A percentile compares a stretch with the other conserved stretches of the same genome.
Evolutionary conservation across 805 yeast species (phyloP).

Genomic region (Monosporozyma aerobia): DNA sequence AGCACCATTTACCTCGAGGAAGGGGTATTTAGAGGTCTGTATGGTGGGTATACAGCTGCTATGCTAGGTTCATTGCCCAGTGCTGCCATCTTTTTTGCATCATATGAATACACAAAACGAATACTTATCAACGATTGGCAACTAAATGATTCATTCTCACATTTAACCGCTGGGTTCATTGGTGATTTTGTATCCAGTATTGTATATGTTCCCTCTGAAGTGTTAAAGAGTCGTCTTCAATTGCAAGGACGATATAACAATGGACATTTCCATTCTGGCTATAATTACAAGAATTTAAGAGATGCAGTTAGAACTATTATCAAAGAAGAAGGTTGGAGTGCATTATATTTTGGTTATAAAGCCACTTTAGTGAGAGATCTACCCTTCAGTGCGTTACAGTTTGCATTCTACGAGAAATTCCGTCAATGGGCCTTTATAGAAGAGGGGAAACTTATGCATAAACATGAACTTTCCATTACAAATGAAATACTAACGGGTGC

Average conservation of each 20-base stretch:
- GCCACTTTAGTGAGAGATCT: constrained; percentile 88
- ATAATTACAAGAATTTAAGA: constrained; percentile 67
- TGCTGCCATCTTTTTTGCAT: constrained; percentile 86
- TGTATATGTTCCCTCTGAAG: constrained; percentile 92
- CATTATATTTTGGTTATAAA: constrained; percentile 84
- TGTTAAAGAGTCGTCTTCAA: constrained; percentile 84
- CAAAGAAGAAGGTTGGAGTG: constrained; percentile 58
- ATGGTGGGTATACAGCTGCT: constrained; percentile 90
- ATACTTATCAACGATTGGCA: constrained; percentile 51
- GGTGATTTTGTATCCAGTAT: constrained; percentile 88
- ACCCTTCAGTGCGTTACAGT: constrained; percentile 92
- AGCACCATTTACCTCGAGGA: constrained; percentile 69
- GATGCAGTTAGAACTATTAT: constrained; percentile 64
- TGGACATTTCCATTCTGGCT: constrained; percentile 61
- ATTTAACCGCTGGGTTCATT: constrained; percentile 77
- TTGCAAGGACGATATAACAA: constrained; percentile 84
- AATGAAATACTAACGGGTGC: constrained; percentile 84
- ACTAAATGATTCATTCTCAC: constrained; percentile 70
- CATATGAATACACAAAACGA: constrained; percentile 79
- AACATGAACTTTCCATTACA: constrained; percentile 43
- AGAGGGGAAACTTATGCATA: constrained; percentile 25
- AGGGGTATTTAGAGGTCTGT: constrained; percentile 75
- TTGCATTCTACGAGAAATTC: constrained; percentile 87
- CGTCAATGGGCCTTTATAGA: constrained; percentile 47
- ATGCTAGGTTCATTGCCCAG: constrained; percentile 88